These are phyloP conservation scores for Hymenoscyphus albidus DNA, from an alignment of 2,329 filamentous ascomycete genomes.

Conservation along the genomic window DNA sequence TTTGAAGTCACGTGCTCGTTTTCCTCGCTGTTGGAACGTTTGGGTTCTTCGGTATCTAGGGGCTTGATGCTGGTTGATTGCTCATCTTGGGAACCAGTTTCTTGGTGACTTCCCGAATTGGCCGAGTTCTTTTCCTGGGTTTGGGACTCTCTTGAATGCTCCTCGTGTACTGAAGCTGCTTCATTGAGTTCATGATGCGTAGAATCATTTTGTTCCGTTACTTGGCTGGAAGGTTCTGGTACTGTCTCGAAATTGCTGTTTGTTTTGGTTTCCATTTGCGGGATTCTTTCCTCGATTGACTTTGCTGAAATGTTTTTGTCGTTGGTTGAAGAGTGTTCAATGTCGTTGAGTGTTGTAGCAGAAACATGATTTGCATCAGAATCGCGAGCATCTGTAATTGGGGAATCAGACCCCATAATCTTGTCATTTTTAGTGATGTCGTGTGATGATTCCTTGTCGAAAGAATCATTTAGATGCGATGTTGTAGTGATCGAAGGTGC, in stretches of 20 bases:
- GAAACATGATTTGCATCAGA: background rate
- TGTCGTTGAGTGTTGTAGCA: background rate
- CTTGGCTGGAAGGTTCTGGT: background rate
- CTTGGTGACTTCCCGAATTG: background rate
- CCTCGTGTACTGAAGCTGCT: background rate
- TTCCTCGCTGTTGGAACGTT: background rate
- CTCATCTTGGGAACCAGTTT: background rate
- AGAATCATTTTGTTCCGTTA: background rate
- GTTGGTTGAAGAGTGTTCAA: background rate
- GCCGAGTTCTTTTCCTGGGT: background rate
- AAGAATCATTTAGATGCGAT: background rate
- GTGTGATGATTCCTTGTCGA: background rate
- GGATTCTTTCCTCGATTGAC: background rate
- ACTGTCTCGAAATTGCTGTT: background rate
- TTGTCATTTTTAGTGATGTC: background rate
- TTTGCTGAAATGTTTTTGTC: background rate
- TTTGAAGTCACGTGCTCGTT: background rate
- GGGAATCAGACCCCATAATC: background rate
- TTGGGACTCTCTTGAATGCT: background rate
- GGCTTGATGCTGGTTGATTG: background rate
- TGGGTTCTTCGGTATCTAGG: background rate
- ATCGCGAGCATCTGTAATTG: background rate
- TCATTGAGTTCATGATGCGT: background rate
- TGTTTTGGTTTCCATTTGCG: background rate
- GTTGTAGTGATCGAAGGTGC: background rate